phyloP scores from a whole-genome alignment of 2,329 filamentous ascomycete genomes.

The Penicillium crustosum region DNA sequence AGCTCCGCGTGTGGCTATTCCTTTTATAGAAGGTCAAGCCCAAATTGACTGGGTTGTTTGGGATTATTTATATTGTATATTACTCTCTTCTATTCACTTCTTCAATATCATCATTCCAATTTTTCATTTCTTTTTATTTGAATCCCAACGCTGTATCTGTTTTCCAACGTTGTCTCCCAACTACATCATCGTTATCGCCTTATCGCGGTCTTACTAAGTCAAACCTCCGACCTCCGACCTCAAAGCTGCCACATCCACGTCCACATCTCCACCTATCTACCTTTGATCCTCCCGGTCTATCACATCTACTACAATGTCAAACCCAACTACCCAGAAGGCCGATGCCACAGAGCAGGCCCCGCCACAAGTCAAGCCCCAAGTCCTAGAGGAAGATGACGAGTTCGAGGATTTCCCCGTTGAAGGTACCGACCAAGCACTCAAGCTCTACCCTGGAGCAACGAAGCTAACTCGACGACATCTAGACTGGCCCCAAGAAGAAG shows the following conservation, averaged over 20 bases:
- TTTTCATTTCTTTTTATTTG: too few relatives aligned
- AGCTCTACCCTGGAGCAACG: not conserved
- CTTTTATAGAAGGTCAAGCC: not conserved
- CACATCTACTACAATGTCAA: conserved; percentile 47
- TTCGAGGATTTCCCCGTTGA: conserved; percentile 99
- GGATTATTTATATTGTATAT: not conserved
- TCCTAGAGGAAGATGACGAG: conserved; percentile 95
- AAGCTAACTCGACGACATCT: conserved; percentile 9
- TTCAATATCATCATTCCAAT: not conserved
- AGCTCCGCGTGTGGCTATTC: conserved; percentile 8
- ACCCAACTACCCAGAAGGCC: conserved; percentile 35
- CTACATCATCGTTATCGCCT: conserved; percentile 13
- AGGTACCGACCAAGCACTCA: conserved; percentile 54
- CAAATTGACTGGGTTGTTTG: not conserved
- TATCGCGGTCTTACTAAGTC: conserved; percentile 17
- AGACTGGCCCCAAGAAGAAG: conserved; percentile 95
- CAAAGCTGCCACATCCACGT: conserved; percentile 10
- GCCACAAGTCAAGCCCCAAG: conserved; percentile 61
- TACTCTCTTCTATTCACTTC: not conserved
- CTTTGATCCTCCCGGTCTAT: conserved; percentile 2
- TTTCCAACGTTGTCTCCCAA: not conserved
- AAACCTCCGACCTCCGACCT: conserved; percentile 13
- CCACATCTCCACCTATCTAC: conserved; percentile 7
- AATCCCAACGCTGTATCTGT: not conserved
- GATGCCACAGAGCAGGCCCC: conserved; percentile 49